These are phyloP conservation scores for Malassezia yamatoensis DNA, from an alignment of 1,284 basidiomycete genomes.

Conservation along the genomic window DNA sequence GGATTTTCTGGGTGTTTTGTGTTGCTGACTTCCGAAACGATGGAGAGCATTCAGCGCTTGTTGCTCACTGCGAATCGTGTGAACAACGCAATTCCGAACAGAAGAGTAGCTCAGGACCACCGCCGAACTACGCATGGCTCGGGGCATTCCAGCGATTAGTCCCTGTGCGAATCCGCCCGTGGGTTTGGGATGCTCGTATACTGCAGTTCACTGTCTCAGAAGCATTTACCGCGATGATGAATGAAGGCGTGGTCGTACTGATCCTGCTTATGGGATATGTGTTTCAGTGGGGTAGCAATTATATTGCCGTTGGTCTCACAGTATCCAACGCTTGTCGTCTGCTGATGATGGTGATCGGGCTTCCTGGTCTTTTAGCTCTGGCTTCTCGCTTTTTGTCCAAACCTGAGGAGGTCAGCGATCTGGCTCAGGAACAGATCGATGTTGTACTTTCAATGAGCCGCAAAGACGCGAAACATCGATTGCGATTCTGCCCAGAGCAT, in stretches of 20 bases:
- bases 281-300: slow-evolving; percentile 10
- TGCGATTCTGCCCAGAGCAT: background rate
- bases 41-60: background rate
- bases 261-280: slow-evolving; percentile 12
- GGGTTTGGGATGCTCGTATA: slow-evolving; percentile 12
- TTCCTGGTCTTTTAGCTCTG: background rate
- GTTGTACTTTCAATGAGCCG: slow-evolving; percentile 1
- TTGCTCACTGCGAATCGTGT: background rate
- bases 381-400: background rate
- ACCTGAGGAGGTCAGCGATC: background rate
- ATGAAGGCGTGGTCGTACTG: slow-evolving; percentile 14
- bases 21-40: background rate
- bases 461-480: background rate
- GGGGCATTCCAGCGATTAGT: slow-evolving; percentile 16
- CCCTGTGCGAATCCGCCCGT: slow-evolving; percentile 2
- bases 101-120: background rate
- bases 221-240: slow-evolving; percentile 3
- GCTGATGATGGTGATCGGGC: background rate
- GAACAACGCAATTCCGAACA: background rate
- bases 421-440: slow-evolving; percentile 6
- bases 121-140: slow-evolving; percentile 12
- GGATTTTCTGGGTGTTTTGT: background rate
- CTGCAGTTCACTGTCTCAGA: slow-evolving; percentile 7
- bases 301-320: slow-evolving; percentile 5
- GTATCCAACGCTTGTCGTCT: slow-evolving; percentile 8